Conservation (phyloP, 192 early-diverging fungal genomes). For the Entomortierella chlamydospora region DNA sequence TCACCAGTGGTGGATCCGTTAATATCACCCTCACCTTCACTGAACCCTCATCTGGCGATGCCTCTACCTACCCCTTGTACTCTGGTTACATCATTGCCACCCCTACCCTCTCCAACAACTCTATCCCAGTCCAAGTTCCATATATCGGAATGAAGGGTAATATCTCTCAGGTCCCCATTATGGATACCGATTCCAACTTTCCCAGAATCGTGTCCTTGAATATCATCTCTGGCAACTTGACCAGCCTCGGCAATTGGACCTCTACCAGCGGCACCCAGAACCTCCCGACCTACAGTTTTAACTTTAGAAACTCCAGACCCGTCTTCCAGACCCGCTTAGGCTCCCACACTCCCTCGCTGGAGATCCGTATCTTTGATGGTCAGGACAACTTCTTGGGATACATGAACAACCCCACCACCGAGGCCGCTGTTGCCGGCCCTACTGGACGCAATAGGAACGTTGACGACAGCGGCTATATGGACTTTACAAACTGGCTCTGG, state of each 20-base stretch:
- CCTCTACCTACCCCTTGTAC: conserved; percentile 29
- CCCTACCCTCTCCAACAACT: conserved; percentile 9
- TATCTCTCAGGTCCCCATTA: conserved; percentile 34
- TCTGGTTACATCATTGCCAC: conserved; percentile 37
- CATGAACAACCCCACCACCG: neutral
- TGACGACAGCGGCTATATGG: neutral
- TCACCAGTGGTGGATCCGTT: conserved; percentile 38
- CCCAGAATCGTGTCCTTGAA: conserved; percentile 4
- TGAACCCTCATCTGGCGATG: conserved; percentile 49
- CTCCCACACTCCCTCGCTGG: conserved; percentile 23
- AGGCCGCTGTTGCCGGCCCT: neutral
- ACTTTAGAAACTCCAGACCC: conserved; percentile 10
- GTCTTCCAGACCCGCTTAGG: conserved; percentile 15
- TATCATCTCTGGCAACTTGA: conserved; percentile 2
- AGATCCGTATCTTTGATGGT: conserved; percentile 21
- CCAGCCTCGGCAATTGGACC: neutral
- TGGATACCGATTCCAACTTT: conserved; percentile 24
- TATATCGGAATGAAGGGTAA: conserved; percentile 50
- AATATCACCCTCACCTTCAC: conserved; percentile 54
- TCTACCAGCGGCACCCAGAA: neutral
- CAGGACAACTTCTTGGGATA: conserved; percentile 17
- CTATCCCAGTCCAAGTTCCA: conserved; percentile 29
- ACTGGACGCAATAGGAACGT: conserved; percentile 10
- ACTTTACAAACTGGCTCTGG: conserved; percentile 14
- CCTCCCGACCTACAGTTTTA: neutral